Conservation (phyloP, 2,329 filamentous ascomycete genomes). For the Xylariaceae sp. region DNA sequence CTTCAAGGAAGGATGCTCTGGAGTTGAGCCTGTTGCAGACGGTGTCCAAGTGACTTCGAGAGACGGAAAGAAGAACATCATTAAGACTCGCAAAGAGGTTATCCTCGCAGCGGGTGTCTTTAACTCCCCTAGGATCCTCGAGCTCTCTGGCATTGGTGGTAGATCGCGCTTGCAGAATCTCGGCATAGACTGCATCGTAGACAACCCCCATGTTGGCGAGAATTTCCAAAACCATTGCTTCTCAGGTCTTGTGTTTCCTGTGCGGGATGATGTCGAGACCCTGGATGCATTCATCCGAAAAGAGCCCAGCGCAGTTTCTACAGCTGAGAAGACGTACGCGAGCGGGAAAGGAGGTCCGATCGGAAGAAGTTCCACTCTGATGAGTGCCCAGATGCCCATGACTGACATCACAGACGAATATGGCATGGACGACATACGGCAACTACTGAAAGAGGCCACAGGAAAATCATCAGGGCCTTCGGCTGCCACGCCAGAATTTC, state of each 20-base stretch:
- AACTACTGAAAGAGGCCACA: neutral
- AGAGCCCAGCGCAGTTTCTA: neutral
- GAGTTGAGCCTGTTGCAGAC: neutral
- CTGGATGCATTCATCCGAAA: neutral
- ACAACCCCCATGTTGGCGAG: neutral
- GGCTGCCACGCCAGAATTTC: neutral
- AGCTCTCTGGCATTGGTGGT: neutral
- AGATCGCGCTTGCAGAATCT: neutral
- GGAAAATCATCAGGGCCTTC: neutral
- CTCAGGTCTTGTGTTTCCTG: neutral
- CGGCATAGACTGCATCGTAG: neutral
- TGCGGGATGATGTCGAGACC: neutral
- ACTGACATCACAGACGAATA: neutral
- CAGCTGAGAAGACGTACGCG: constrained; percentile 21
- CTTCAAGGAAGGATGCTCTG: neutral
- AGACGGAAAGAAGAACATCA: neutral
- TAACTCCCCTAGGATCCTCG: neutral
- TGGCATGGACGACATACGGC: neutral
- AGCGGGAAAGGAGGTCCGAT: constrained; percentile 20
- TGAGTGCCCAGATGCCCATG: neutral
- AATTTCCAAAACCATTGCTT: neutral
- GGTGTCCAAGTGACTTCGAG: neutral
- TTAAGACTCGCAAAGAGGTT: neutral
- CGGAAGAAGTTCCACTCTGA: neutral
- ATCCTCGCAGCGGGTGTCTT: neutral